These are phyloP conservation scores for Cutaneotrichosporon cutaneum DNA, from an alignment of 1,284 basidiomycete species.

Conservation along the genomic window DNA sequence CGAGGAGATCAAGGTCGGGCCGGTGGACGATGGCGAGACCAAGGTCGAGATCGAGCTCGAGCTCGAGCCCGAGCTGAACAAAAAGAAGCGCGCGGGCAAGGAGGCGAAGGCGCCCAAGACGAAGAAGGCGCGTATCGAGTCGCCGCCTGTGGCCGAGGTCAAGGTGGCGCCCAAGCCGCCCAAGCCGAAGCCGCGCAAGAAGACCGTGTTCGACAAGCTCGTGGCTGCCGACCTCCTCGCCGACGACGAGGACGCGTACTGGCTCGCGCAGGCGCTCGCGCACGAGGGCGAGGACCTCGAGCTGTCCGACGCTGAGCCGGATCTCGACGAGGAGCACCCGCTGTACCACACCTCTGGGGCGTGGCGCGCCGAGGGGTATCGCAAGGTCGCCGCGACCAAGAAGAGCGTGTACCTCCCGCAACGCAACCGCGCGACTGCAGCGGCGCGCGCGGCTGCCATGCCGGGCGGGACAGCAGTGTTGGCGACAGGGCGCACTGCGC, in stretches of 20 bases:
- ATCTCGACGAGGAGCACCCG: conserved; percentile 35
- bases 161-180: conserved; percentile 22
- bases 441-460: conserved; percentile 35
- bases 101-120: conserved; percentile 16
- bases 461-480: conserved; percentile 26
- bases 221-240: conserved; percentile 60
- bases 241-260: conserved; percentile 92
- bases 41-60: conserved; percentile 13
- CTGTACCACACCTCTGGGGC: conserved; percentile 38
- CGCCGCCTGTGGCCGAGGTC: conserved; percentile 36
- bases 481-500: conserved; percentile 82
- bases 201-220: conserved; percentile 40
- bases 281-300: conserved; percentile 48
- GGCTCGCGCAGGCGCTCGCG: conserved; percentile 64
- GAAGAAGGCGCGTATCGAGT: conserved; percentile 19
- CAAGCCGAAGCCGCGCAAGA: conserved; percentile 27
- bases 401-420: conserved; percentile 79
- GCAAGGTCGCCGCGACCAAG: conserved; percentile 87
- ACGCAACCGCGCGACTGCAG: conserved; percentile 58
- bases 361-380: conserved; percentile 83
- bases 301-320: conserved; percentile 29
- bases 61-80: conserved; percentile 24
- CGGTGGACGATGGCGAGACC: conserved; percentile 5
- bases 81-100: conserved; percentile 38
- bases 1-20: conserved; percentile 11